phyloP scores from a whole-genome alignment of 139 green algal species.

The Trebouxia sp. region DNA sequence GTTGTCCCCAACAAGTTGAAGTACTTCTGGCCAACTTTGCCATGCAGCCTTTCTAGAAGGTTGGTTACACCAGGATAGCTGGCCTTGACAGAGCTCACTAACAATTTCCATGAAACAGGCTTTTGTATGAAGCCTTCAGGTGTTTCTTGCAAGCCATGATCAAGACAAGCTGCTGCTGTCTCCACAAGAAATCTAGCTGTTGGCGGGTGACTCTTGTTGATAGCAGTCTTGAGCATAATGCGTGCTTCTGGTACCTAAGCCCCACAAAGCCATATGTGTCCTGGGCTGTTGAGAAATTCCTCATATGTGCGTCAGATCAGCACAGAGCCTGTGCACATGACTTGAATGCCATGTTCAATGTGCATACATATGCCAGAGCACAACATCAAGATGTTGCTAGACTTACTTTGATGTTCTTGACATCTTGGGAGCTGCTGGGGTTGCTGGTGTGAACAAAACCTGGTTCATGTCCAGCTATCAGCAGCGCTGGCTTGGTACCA shows the following conservation, averaged over 20 bases:
- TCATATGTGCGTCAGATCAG: no score
- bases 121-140: background rate
- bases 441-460: no score
- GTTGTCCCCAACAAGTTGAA: background rate
- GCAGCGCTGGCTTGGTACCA: no score
- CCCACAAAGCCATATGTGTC: no score
- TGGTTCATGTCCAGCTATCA: no score
- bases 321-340: background rate
- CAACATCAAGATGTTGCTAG: no score
- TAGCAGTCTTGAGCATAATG: background rate
- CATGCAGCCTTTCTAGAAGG: background rate
- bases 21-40: background rate
- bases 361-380: no score
- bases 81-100: background rate
- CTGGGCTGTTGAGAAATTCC: no score
- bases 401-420: no score
- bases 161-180: background rate
- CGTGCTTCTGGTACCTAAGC: background rate
- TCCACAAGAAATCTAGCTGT: background rate
- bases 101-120: background rate
- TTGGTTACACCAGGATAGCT: background rate
- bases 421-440: no score
- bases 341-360: no score
- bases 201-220: background rate
- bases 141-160: background rate